Evolutionary conservation across 371 early-diverging fungal genomes (phyloP).

Genomic region (Mucor mucedo): DNA sequence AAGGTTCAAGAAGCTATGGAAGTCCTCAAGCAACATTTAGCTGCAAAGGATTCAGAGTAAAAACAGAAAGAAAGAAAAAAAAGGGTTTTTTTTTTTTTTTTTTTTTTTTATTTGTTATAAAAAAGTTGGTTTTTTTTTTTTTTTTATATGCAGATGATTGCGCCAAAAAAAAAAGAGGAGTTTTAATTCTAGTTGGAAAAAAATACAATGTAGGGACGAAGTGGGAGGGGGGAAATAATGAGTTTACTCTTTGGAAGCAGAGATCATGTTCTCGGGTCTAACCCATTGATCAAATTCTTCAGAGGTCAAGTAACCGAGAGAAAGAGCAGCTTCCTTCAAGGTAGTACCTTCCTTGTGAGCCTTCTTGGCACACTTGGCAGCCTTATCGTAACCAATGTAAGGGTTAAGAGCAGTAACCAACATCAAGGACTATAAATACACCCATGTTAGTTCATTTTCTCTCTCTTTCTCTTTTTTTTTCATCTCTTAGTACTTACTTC

Average conservation of each 20-base stretch:
- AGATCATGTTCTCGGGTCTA: conserved; percentile 83
- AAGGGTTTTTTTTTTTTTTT: neutral
- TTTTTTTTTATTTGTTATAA: neutral
- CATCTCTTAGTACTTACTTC: conserved; percentile 32
- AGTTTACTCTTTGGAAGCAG: conserved; percentile 22
- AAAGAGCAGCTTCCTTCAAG: conserved; percentile 81
- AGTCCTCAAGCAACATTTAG: conserved; percentile 78
- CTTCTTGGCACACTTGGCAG: conserved; percentile 85
- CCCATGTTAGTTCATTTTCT: neutral
- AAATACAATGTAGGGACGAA: neutral
- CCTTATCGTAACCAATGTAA: conserved; percentile 83
- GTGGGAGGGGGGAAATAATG: conserved; percentile 7
- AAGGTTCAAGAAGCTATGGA: conserved; percentile 88
- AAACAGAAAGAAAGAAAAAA: neutral
- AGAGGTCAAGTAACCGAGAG: conserved; percentile 74
- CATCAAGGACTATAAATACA: conserved; percentile 64
- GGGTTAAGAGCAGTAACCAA: conserved; percentile 91
- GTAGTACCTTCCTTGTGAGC: conserved; percentile 87
- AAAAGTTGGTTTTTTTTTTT: neutral
- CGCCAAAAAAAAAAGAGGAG: neutral
- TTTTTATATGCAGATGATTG: neutral
- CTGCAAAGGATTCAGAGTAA: conserved; percentile 44
- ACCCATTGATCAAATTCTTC: conserved; percentile 89
- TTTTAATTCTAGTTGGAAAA: conserved; percentile 3
- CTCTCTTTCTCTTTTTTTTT: neutral